Conservation (phyloP, 1,284 basidiomycete species). For the Apiotrichum montevideense region DNA sequence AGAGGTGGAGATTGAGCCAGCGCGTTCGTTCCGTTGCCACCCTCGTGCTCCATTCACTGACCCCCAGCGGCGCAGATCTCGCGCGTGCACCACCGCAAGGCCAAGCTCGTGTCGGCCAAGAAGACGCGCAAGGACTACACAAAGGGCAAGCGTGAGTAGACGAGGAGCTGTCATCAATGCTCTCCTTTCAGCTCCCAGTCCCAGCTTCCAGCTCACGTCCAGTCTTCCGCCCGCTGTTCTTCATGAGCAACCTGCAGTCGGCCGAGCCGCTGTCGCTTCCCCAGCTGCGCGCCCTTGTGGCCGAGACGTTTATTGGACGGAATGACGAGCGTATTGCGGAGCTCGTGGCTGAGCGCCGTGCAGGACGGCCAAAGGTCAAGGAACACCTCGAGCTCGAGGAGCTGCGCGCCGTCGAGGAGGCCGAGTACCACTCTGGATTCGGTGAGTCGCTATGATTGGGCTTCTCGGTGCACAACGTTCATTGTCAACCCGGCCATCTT, state of each 20-base stretch:
- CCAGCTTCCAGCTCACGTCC: not conserved
- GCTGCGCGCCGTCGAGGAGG: constrained; percentile 59
- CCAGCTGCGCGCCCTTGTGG: constrained; percentile 62
- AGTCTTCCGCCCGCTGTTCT: constrained; percentile 72
- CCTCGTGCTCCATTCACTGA: not conserved
- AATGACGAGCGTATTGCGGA: constrained; percentile 63
- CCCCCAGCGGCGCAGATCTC: constrained; percentile 63
- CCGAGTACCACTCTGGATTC: constrained; percentile 73
- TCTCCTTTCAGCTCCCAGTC: too few relatives aligned
- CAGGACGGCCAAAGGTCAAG: constrained; percentile 68
- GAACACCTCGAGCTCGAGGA: constrained; percentile 70
- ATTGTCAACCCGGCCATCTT: too few relatives aligned
- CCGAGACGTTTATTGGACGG: constrained; percentile 66
- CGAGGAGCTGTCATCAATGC: too few relatives aligned
- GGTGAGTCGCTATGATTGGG: constrained; percentile 53
- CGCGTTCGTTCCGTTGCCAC: not conserved
- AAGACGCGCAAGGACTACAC: constrained; percentile 51
- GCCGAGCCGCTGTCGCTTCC: constrained; percentile 60
- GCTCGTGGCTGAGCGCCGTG: constrained; percentile 60
- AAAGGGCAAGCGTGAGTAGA: constrained; percentile 30
- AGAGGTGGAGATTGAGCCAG: too few relatives aligned
- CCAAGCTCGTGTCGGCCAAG: constrained; percentile 57
- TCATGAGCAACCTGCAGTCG: constrained; percentile 59
- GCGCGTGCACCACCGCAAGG: constrained; percentile 63
- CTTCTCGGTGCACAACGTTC: too few relatives aligned